Evolutionary conservation across 2,329 filamentous ascomycete species (phyloP).

Genomic region (Blumeria hordei): DNA sequence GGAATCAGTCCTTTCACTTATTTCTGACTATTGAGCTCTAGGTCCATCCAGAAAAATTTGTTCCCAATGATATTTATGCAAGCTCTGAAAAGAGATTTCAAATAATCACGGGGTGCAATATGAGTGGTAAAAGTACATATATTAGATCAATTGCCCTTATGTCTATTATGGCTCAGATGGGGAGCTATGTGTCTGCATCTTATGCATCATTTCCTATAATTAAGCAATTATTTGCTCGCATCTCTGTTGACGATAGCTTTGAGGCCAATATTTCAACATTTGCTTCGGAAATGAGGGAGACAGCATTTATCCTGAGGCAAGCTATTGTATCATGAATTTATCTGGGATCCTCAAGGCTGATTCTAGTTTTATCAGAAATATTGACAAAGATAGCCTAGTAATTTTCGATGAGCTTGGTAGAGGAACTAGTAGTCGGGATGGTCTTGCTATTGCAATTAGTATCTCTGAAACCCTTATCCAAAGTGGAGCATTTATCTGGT

Average conservation of each 20-base stretch:
- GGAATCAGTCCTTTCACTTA: not conserved
- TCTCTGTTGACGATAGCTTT: constrained; percentile 69
- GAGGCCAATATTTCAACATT: constrained; percentile 87
- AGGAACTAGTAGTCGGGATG: constrained; percentile 73
- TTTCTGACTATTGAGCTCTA: constrained; percentile 8
- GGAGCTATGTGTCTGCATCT: constrained; percentile 67
- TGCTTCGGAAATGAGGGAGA: constrained; percentile 84
- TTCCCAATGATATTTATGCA: constrained; percentile 81
- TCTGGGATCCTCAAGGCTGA: no score
- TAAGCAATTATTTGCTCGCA: constrained; percentile 63
- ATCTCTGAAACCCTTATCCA: constrained; percentile 74
- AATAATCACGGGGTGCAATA: constrained; percentile 87
- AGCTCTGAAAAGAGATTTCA: constrained; percentile 65
- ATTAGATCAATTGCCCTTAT: constrained; percentile 67
- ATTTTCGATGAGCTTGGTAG: constrained; percentile 85
- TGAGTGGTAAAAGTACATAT: constrained; percentile 95
- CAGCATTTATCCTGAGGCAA: constrained; percentile 63
- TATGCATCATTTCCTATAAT: constrained; percentile 64
- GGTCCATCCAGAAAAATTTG: constrained; percentile 40
- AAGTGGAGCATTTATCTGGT: constrained; percentile 62
- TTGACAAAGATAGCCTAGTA: constrained; percentile 50
- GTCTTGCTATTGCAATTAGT: constrained; percentile 67
- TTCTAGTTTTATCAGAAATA: constrained; percentile 26
- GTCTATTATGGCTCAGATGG: constrained; percentile 82
- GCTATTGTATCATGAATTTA: not conserved